phyloP scores from a whole-genome alignment of 345 rosid genomes.

The Gossypium raimondii region DNA sequence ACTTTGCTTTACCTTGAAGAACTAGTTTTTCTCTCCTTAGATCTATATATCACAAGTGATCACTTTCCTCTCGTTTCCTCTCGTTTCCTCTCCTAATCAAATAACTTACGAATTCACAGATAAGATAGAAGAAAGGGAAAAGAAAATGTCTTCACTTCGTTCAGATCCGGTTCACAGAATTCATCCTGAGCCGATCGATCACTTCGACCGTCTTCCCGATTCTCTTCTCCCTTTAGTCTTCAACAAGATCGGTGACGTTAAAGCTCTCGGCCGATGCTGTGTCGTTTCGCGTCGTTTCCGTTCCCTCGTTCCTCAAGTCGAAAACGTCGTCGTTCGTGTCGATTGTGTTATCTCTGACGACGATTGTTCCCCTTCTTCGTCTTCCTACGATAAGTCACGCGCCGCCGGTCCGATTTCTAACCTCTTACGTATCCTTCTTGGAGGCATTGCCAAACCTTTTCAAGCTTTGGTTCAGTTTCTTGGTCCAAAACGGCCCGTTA shows the following conservation, averaged over 20 bases:
- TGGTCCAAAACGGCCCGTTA: slow-evolving; percentile 41
- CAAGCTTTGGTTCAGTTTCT: slow-evolving; percentile 66
- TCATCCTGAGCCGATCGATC: slow-evolving; percentile 62
- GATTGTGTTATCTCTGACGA: slow-evolving; percentile 95
- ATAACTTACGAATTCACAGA: background rate
- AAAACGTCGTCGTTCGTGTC: slow-evolving; percentile 80
- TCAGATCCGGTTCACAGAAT: slow-evolving; percentile 56
- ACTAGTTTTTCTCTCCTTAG: background rate
- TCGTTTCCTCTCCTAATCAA: background rate
- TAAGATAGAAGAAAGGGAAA: background rate
- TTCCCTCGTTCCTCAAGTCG: slow-evolving; percentile 72
- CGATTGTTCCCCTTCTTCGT: slow-evolving; percentile 38
- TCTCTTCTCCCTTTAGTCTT: slow-evolving; percentile 68
- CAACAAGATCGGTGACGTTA: slow-evolving; percentile 86
- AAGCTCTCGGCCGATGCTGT: slow-evolving; percentile 88
- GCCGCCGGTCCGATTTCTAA: slow-evolving; percentile 36
- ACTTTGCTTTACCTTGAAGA: background rate
- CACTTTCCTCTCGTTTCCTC: background rate
- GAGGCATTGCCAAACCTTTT: slow-evolving; percentile 70
- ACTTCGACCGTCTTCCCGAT: slow-evolving; percentile 85
- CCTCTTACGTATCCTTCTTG: slow-evolving; percentile 52
- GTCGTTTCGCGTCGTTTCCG: slow-evolving; percentile 78
- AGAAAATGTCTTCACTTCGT: slow-evolving; percentile 23
- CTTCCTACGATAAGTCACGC: slow-evolving; percentile 56
- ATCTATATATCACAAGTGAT: background rate